Percentiles rank a stretch among this genome's conserved stretches.
Evolutionary conservation across 495 filamentous ascomycete genomes (phyloP).

Genomic region (Xylaria castorea): DNA sequence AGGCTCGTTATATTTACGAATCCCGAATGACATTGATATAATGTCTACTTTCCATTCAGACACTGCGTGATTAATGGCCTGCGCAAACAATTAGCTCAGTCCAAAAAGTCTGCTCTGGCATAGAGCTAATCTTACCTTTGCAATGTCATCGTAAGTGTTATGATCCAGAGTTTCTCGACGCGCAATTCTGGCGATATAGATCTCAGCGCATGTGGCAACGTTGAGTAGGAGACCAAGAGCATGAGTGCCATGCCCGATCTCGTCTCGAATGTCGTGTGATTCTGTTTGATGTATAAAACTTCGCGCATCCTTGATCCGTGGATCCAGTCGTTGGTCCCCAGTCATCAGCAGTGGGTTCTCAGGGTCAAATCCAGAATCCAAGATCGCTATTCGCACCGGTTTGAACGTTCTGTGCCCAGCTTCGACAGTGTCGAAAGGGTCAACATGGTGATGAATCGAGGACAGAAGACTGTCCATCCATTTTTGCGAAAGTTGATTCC

Average conservation of each 20-base stretch:
- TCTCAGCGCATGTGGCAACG: conserved; percentile 43
- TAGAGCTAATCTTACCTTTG: neutral
- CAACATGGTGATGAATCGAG: conserved; percentile 1
- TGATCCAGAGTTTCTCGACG: conserved; percentile 3
- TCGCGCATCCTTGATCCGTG: neutral
- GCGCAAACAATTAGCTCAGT: neutral
- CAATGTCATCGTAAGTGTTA: neutral
- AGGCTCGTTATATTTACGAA: conserved; percentile 38
- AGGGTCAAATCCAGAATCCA: conserved; percentile 44
- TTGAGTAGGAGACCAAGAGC: conserved; percentile 42
- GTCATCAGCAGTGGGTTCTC: conserved; percentile 37
- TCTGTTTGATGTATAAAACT: conserved; percentile 10
- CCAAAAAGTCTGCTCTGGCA: neutral
- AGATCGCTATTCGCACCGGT: conserved; percentile 45
- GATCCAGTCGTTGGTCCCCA: conserved; percentile 23
- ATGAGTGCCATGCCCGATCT: conserved; percentile 47
- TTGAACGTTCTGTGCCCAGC: conserved; percentile 9
- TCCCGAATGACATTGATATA: conserved; percentile 47
- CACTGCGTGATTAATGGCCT: conserved; percentile 47
- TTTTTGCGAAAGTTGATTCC: neutral
- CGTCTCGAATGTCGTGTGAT: conserved; percentile 36
- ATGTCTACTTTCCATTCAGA: conserved; percentile 45
- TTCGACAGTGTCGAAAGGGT: conserved; percentile 23
- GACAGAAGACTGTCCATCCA: conserved; percentile 3
- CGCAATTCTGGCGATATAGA: conserved; percentile 44